Conservation (phyloP, 2,329 filamentous ascomycete genomes). For the Penicillium sp. region DNA sequence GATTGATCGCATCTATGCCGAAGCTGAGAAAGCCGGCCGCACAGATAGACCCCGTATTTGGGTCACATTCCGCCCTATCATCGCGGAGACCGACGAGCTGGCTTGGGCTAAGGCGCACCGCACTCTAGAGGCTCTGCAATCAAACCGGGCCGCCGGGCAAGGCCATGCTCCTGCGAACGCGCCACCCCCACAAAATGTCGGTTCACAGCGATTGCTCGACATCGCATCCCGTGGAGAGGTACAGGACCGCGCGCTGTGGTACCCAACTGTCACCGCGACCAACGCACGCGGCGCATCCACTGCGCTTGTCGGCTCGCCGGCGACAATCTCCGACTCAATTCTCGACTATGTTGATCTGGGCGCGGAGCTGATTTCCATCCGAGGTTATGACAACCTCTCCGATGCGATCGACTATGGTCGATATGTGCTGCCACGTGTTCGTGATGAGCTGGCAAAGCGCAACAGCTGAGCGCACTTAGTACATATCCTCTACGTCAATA, state of each 20-base stretch:
- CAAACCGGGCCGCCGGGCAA: conserved; percentile 45
- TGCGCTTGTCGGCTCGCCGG: conserved; percentile 60
- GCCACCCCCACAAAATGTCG: conserved; percentile 60
- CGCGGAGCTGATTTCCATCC: conserved; percentile 63
- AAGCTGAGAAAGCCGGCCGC: conserved; percentile 62
- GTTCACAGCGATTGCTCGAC: conserved; percentile 63
- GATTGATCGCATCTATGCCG: conserved; percentile 64
- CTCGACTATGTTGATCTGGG: conserved; percentile 64
- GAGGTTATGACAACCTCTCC: conserved; percentile 65
- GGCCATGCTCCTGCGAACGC: conserved; percentile 38
- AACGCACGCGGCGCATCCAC: conserved; percentile 65
- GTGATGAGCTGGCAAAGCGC: conserved; percentile 30
- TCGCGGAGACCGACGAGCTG: conserved; percentile 65
- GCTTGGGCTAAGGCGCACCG: conserved; percentile 66
- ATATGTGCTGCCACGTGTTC: conserved; percentile 58
- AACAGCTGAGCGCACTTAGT: not conserved
- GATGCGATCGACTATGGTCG: conserved; percentile 65
- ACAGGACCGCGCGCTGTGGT: conserved; percentile 67
- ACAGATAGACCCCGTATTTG: conserved; percentile 63
- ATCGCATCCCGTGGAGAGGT: conserved; percentile 60
- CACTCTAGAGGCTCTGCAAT: conserved; percentile 58
- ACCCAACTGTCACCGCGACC: conserved; percentile 65
- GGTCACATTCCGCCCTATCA: conserved; percentile 68
- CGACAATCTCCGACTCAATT: conserved; percentile 60
- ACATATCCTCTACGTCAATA: too few relatives aligned